Base-by-base conservation (phyloP, 2,329 filamentous ascomycete genomes). In the Fusarium mexicanum region DNA sequence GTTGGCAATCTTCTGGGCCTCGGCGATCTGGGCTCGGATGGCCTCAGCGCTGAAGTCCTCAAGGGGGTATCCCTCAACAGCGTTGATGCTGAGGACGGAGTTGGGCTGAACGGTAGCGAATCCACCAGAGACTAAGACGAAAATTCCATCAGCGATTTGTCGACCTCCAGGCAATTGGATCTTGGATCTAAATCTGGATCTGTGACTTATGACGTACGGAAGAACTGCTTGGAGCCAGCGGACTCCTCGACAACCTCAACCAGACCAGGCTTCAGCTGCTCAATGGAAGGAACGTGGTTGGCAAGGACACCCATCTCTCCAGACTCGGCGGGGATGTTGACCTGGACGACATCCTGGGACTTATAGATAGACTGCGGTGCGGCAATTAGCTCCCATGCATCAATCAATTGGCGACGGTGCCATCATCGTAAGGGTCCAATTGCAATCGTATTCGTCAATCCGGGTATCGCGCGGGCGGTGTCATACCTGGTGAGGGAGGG, bases 301-400 rank as follows among this genome's bases (percentile, higher is more conserved):
- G 96, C 96, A 83, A 99, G 93, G 81, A 99, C 93, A 93, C 96
- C 96, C 96, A 99, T 99, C 81, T 98, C 96, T 84, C 96, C 96
- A 74, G 95, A 97, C 86, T 98, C 96, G 82, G 96, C 96, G 84
- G 96, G 93, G 82, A 99, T 92, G 91, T 99, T 99, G 89, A 99
- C 96, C 89, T 99, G 96, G 82, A 98, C 92, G 83, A 91, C 89
- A 82, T 90, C 89, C 81, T 91, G 87, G 79, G 87, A 91, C 85
- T 89, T 90, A 88, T 90, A 92, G 86, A 92, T 87, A 80, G 92
- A 86, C 93, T 95, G 82, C 72, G 74, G 37, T 86, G 87, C 84
- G 86, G 84, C 80, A 87, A 87, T 88, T 88, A 88, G 85, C 82
- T 80, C 70, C 70, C 59, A 68, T 77, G 69, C 74, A 67, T 79